A percentile compares a stretch with the other conserved stretches of the same genome.
Conservation (phyloP, 1,284 basidiomycete species). For the Ceratobasidium sp. region DNA sequence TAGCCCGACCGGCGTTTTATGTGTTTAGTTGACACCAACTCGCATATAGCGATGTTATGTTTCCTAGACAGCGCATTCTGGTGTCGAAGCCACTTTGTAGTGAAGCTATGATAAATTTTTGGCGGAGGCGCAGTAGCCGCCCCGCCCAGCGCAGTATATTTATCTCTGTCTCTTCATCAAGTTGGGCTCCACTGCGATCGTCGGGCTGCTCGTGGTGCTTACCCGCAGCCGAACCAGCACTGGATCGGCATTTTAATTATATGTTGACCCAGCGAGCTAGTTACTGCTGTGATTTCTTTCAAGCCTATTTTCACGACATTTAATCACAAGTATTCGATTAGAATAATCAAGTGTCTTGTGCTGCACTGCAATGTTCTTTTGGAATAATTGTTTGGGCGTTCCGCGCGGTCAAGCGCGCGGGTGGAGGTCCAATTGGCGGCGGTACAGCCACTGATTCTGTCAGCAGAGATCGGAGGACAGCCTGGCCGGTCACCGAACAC, state of each 20-base stretch:
- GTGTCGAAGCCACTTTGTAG: conserved; percentile 67
- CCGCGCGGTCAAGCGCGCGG: background rate
- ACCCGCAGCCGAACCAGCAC: conserved; percentile 10
- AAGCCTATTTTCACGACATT: no score
- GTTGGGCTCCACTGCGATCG: background rate
- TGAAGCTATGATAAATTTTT: conserved; percentile 55
- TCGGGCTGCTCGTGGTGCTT: conserved; percentile 2
- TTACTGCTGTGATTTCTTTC: no score
- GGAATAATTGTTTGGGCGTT: background rate
- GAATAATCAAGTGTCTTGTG: background rate
- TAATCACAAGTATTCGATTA: no score
- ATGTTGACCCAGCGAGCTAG: background rate
- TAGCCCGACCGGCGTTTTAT: no score
- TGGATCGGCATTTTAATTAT: conserved; percentile 3
- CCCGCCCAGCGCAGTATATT: background rate
- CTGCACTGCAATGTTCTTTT: background rate
- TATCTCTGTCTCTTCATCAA: background rate
- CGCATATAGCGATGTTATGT: no score
- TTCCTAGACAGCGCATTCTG: no score
- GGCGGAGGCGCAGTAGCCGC: background rate
- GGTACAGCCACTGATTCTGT: conserved; percentile 5
- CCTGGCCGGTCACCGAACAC: conserved; percentile 12
- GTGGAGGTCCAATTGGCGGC: background rate
- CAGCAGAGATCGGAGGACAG: background rate
- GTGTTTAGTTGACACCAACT: no score